Percentiles rank a stretch among this genome's conserved stretches.
These are phyloP conservation scores for Dalbergia cochinchinensis DNA, from an alignment of 306 rosid genomes.

Conservation along the genomic window DNA sequence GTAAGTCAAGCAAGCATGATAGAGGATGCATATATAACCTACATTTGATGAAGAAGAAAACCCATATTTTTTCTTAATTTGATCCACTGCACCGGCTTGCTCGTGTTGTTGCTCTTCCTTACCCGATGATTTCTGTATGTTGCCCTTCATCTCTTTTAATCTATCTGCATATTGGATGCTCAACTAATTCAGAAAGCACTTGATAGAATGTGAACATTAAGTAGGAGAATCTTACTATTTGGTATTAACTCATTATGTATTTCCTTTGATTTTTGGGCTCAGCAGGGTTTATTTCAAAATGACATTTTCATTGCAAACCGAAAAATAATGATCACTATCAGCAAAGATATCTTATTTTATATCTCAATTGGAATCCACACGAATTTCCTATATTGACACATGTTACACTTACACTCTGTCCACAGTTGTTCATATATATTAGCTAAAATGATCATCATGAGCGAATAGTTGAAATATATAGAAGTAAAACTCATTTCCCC, in stretches of 20 bases:
- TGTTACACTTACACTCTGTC: neutral
- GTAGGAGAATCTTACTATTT: neutral
- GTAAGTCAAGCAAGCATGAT: conserved; percentile 29
- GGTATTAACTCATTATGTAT: neutral
- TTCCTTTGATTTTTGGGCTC: neutral
- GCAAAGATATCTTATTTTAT: neutral
- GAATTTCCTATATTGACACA: neutral
- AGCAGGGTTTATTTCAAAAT: neutral
- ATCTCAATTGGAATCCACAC: neutral
- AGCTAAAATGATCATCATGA: neutral
- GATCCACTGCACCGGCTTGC: conserved; percentile 69
- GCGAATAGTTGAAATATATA: neutral
- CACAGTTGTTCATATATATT: neutral
- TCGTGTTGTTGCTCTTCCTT: conserved; percentile 75
- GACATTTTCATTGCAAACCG: neutral
- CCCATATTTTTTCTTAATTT: conserved; percentile 87
- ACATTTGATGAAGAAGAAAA: conserved; percentile 69
- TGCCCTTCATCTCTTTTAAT: conserved; percentile 76
- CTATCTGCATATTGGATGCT: conserved; percentile 65
- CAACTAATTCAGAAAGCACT: conserved; percentile 36
- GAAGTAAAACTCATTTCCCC: conserved; percentile 25
- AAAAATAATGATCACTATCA: neutral
- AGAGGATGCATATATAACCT: conserved; percentile 44
- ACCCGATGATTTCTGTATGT: conserved; percentile 63
- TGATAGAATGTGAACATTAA: neutral